Percentiles rank a stretch among this genome's conserved stretches.
These are phyloP conservation scores for Penicillium sclerotiorum DNA, from an alignment of 2,329 filamentous ascomycete species.

Conservation along the genomic window DNA sequence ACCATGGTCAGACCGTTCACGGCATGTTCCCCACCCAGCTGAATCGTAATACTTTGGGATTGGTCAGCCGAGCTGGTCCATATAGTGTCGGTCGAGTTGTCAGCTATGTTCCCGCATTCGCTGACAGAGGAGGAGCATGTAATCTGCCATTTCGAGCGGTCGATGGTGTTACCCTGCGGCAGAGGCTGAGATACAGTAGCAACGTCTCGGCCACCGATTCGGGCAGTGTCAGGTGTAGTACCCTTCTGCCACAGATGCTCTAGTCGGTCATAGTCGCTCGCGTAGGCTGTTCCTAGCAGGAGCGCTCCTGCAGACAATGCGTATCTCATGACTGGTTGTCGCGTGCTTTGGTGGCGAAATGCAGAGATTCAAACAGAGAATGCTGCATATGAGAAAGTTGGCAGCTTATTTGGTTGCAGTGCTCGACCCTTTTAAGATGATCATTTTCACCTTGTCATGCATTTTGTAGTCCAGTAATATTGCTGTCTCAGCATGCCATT, in stretches of 20 bases:
- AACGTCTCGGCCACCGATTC: slow-evolving; percentile 1
- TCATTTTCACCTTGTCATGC: background rate
- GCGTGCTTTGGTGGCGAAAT: background rate
- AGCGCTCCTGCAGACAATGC: background rate
- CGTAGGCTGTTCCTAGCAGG: slow-evolving; percentile 2
- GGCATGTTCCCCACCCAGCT: background rate
- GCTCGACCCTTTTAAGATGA: background rate
- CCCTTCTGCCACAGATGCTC: slow-evolving; percentile 2
- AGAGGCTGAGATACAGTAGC: slow-evolving; percentile 5
- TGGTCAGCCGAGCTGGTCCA: slow-evolving; percentile 1
- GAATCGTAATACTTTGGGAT: background rate
- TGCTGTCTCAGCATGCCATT: background rate
- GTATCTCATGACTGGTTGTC: background rate
- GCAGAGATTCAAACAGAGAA: background rate
- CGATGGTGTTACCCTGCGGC: slow-evolving; percentile 1
- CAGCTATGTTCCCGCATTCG: background rate
- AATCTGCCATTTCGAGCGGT: background rate
- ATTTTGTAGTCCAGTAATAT: background rate
- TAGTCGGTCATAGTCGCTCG: background rate
- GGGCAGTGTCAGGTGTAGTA: slow-evolving; percentile 1
- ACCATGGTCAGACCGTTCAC: background rate
- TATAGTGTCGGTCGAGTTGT: background rate
- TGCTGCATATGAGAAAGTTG: background rate
- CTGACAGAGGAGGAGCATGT: background rate
- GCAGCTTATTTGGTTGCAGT: background rate